Base-by-base conservation (phyloP, 1,284 basidiomycete species). In the Lignosus rhinocerotis region DNA sequence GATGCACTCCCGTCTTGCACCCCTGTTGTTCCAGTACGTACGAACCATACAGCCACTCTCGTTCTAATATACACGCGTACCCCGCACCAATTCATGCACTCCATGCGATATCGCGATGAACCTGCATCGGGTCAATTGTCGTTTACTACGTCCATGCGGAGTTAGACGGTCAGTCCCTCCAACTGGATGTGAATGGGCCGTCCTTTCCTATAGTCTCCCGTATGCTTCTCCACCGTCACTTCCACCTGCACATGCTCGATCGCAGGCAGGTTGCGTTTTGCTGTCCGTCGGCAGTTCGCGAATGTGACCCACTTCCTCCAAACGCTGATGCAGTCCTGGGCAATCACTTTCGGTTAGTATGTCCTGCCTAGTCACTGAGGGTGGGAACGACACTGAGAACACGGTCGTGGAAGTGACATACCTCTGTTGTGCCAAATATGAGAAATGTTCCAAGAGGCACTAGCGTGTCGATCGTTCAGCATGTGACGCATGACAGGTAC, bases 381-480 rank as follows among this genome's bases (percentile, higher is more conserved):
- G 25, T 25, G 25, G 25, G 25, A 25, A 25, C 25, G 25, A 25
- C 25, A 25, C 25, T 25, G 25, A 25, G 25, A 25, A 30, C 21
- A 16, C 1, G 25, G 8, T 17, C 6, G 17, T 21, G 17, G 21
- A 7, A 47, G 30, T 31, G 33, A 49, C 47, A 36, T 4, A 49
- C 47, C 47, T 49, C 43, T 12, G 19, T 41, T 30, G 32, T 36
- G 30, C 50, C 50, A 34, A 51, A 42, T 25, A 45, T 51, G 34
- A 49, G 31, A 30, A 48, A 46, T n/a, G 62, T 65, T 3, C 34
- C 54, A 10, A 63, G 58, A 17, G 65, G 65, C 52, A 66, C 65
- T 64, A 44, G 11, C 41, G 19, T 2, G 9, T 21, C 21, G 36
- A 41, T 21, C 16, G n/a, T 19, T 25, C 39, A 19, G 34, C 16